These are phyloP conservation scores for Torulaspora quercuum DNA, from an alignment of 805 yeast species.

Conservation along the genomic window DNA sequence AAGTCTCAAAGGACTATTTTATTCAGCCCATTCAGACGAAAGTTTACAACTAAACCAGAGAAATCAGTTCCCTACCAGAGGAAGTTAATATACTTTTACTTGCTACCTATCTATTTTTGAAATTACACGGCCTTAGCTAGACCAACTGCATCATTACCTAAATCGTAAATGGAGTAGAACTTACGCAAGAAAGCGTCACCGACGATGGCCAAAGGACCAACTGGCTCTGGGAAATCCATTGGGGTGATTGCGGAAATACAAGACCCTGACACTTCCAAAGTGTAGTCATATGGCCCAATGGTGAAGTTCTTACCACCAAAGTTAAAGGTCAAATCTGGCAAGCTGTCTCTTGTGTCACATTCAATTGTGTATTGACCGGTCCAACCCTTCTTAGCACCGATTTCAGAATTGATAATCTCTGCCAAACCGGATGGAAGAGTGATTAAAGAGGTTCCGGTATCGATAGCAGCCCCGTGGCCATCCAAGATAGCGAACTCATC, in stretches of 20 bases:
- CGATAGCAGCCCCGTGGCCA: slow-evolving; percentile 93
- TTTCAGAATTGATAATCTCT: slow-evolving; percentile 89
- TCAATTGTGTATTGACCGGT: slow-evolving; percentile 94
- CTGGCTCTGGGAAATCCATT: slow-evolving; percentile 95
- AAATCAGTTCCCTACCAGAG: slow-evolving; percentile 6
- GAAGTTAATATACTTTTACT: too few species aligned
- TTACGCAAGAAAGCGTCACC: slow-evolving; percentile 97
- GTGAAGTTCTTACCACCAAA: slow-evolving; percentile 91
- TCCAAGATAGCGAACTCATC: slow-evolving; percentile 82
- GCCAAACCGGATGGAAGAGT: slow-evolving; percentile 94
- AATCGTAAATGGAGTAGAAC: slow-evolving; percentile 90
- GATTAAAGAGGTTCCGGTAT: slow-evolving; percentile 96
- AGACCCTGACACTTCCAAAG: slow-evolving; percentile 88
- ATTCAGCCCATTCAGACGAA: not conserved
- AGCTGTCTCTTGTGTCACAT: slow-evolving; percentile 74
- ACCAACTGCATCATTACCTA: slow-evolving; percentile 90
- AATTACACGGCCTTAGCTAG: slow-evolving; percentile 69
- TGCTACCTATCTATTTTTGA: too few species aligned
- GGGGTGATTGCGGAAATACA: slow-evolving; percentile 97
- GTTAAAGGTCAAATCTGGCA: slow-evolving; percentile 90
- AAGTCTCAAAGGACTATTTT: not conserved
- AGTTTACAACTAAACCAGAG: not conserved
- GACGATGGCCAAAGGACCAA: slow-evolving; percentile 92
- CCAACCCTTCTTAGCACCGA: slow-evolving; percentile 97
- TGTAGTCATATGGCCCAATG: slow-evolving; percentile 84